Conservation (phyloP, 768 basidiomycete genomes). For the Boletus sensibilis region DNA sequence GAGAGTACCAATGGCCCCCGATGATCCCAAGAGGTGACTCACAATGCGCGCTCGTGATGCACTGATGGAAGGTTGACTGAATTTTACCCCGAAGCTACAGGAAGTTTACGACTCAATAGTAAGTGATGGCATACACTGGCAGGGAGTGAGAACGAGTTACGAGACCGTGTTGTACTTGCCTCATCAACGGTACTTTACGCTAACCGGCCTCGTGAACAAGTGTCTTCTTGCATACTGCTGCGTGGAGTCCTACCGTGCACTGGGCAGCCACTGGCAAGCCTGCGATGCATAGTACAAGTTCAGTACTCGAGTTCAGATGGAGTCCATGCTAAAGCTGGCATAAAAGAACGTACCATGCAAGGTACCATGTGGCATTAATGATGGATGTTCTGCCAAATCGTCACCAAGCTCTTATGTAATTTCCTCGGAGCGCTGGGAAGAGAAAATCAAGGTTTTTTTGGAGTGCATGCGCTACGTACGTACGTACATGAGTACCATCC, state of each 20-base stretch:
- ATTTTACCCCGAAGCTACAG: neutral
- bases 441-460: too few species aligned
- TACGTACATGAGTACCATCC: neutral
- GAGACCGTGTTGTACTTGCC: neutral
- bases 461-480: too few species aligned
- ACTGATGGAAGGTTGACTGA: too few species aligned
- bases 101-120: too few species aligned
- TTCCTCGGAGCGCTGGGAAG: too few species aligned
- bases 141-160: neutral
- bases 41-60: too few species aligned
- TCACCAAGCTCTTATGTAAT: too few species aligned
- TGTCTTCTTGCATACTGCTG: neutral
- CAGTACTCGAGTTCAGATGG: neutral
- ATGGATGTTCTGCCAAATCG: too few species aligned
- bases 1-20: neutral
- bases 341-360: too few species aligned
- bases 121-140: too few species aligned
- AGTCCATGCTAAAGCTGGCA: neutral
- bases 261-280: neutral
- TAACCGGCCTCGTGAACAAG: neutral
- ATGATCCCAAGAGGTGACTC: neutral
- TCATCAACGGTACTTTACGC: neutral
- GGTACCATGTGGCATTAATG: too few species aligned
- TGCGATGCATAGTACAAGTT: neutral
- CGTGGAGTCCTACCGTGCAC: neutral